A percentile compares a stretch with the other conserved stretches of the same genome.
Evolutionary conservation across 441 rosid genomes (phyloP).

Genomic region (Adansonia rubrostipa): DNA sequence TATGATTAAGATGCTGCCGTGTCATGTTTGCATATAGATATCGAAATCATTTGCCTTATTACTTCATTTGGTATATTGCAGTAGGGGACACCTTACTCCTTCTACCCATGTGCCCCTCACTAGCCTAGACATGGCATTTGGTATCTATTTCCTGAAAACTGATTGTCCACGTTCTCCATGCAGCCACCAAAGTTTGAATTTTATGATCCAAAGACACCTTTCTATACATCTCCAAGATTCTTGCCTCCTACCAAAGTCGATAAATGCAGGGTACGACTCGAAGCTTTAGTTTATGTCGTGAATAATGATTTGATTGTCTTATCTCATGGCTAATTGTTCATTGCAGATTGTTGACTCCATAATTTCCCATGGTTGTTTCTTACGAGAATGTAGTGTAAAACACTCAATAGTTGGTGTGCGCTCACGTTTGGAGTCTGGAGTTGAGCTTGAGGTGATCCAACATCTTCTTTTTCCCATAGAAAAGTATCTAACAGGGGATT

Average conservation of each 20-base stretch:
- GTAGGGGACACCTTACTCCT: not conserved
- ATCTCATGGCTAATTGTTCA: constrained; percentile 19
- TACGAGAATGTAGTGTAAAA: constrained; percentile 66
- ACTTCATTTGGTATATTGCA: not conserved
- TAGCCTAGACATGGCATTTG: not conserved
- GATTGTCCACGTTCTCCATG: constrained; percentile 21
- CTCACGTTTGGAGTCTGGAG: constrained; percentile 83
- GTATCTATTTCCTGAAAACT: constrained; percentile 16
- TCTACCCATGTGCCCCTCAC: too few relatives aligned
- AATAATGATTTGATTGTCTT: not conserved
- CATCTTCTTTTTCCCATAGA: not conserved
- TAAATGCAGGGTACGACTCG: constrained; percentile 60
- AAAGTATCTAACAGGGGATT: not conserved
- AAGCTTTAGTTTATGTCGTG: not conserved
- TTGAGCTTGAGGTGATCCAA: constrained; percentile 58
- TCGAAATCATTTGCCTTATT: not conserved
- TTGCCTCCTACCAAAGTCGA: constrained; percentile 86
- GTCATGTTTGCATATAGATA: not conserved
- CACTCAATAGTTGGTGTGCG: constrained; percentile 87
- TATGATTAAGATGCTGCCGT: not conserved
- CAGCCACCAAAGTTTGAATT: constrained; percentile 79
- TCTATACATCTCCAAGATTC: constrained; percentile 82
- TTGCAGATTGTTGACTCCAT: constrained; percentile 79
- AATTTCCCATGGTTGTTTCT: constrained; percentile 92
- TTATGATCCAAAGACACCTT: constrained; percentile 75